Percentiles rank a stretch among this genome's conserved stretches.
phyloP scores from a whole-genome alignment of 139 green algal species.

The Volvox africanus region DNA sequence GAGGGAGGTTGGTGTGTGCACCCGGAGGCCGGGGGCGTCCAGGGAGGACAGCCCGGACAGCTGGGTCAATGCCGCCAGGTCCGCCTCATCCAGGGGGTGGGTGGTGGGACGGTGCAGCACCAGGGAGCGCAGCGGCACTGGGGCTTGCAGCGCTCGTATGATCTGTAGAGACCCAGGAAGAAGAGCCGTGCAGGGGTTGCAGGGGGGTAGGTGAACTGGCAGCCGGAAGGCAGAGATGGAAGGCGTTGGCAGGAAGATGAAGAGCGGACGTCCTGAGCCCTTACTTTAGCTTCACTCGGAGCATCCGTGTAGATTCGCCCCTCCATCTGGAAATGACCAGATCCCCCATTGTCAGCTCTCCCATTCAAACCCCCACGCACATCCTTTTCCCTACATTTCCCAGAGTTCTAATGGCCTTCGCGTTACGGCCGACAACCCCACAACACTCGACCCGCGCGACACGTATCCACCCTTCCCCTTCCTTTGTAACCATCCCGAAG shows the following conservation, averaged over 20 bases:
- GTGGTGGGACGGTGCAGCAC: background rate
- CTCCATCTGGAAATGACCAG: too few relatives aligned
- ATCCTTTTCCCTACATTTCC: too few relatives aligned
- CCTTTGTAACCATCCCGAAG: too few relatives aligned
- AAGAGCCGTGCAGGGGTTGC: background rate
- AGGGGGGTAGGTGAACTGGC: background rate
- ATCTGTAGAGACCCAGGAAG: constrained; percentile 13
- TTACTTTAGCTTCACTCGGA: too few relatives aligned
- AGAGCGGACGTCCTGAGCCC: too few relatives aligned
- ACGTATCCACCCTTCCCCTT: too few relatives aligned
- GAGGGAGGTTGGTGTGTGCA: background rate
- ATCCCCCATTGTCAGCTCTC: too few relatives aligned
- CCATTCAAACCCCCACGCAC: too few relatives aligned
- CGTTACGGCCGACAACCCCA: too few relatives aligned
- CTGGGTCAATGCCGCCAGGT: constrained; percentile 32
- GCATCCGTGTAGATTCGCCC: too few relatives aligned
- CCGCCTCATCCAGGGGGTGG: constrained; percentile 25
- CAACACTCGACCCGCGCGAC: too few relatives aligned
- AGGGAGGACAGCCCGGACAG: constrained; percentile 2
- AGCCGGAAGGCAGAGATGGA: background rate
- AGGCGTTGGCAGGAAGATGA: background rate
- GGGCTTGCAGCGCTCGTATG: constrained; percentile 27
- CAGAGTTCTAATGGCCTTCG: too few relatives aligned
- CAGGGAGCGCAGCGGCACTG: constrained; percentile 23
- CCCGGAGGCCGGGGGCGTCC: constrained; percentile 18